Evolutionary conservation across 129 eudicot species (phyloP), one percentile per base, ranked within the genome.

Genomic region (Flaveria bidentis): DNA sequence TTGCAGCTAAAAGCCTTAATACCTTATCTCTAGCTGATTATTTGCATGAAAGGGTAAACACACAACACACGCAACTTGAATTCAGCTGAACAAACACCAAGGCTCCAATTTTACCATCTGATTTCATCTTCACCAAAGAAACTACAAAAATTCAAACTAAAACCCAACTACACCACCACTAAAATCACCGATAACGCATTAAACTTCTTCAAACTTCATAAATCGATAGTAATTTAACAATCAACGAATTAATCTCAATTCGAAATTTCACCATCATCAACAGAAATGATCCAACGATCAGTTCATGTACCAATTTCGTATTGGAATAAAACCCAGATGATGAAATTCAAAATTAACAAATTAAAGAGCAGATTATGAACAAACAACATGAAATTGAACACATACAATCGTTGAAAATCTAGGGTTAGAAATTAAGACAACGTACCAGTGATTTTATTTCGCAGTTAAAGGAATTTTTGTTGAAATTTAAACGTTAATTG

Each of bases 1-100:
- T 51, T 66, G 56, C 44, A 53, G 26, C 57, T 52, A 67, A 41
- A 52, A 67, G n/a, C 60, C 41, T 46, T 44, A 36, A 76, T 63
- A 75, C 79, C 72, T 75, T 74, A 56, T 47, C 79, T 63, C 22
- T 66, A 1, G 41, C 25, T 20, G 44, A 76, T 18, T 36, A 76
- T 17, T 78, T 46, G 61, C 62, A 69, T 46, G 11, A 57, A 45
- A 46, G 4, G 39, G 71, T 26, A 62, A 70, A 42, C 26, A 70
- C 39, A 78, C 26, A 63, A 72, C 78, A 72, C 30, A 67, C 42
- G 75, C 49, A 79, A 72, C 78, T 79, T 23, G 20, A 64, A 51
- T 64, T 71, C 83, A 64, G 74, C 83, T 79, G 49, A 63, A 70
- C 52, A 30, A 79, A 72, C 78, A 47, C 17, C 63, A 71, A 0